phyloP scores from a whole-genome alignment of 164 flowering plant species.

The Tinospora cordifolia region DNA sequence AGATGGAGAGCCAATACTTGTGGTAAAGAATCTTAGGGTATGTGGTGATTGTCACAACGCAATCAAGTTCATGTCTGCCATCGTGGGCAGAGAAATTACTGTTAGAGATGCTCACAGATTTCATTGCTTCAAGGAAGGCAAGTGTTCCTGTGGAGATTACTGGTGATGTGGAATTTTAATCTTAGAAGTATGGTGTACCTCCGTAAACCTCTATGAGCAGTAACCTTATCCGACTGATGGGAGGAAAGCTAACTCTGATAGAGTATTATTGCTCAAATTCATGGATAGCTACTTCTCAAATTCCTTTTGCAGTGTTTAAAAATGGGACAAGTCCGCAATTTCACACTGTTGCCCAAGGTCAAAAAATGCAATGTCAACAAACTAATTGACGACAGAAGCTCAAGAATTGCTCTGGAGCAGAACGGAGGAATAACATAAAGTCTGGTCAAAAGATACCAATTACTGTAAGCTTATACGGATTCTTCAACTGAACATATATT shows the following conservation, averaged over 20 bases:
- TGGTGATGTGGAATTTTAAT: conserved; percentile 39
- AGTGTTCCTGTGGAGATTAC: conserved; percentile 74
- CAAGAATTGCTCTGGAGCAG: no score
- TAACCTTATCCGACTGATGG: background rate
- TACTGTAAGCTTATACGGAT: no score
- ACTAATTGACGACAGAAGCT: no score
- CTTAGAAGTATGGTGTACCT: background rate
- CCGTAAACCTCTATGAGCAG: background rate
- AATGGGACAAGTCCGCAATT: no score
- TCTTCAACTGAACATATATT: no score
- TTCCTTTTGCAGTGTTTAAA: no score
- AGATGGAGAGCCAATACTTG: conserved; percentile 51
- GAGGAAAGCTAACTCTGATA: background rate
- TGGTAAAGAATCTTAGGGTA: conserved; percentile 65
- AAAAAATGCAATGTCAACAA: no score
- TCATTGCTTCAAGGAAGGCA: conserved; percentile 68
- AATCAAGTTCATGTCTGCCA: conserved; percentile 53
- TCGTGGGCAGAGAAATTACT: conserved; percentile 58
- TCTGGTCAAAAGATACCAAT: no score
- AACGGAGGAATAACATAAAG: no score
- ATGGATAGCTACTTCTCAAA: no score
- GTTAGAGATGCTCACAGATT: conserved; percentile 69
- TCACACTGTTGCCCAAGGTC: no score
- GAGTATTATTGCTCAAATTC: no score
- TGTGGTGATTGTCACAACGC: conserved; percentile 86